Evolutionary conservation across 2,329 filamentous ascomycete genomes (phyloP).

Genomic region (Alternaria triticimaculans): DNA sequence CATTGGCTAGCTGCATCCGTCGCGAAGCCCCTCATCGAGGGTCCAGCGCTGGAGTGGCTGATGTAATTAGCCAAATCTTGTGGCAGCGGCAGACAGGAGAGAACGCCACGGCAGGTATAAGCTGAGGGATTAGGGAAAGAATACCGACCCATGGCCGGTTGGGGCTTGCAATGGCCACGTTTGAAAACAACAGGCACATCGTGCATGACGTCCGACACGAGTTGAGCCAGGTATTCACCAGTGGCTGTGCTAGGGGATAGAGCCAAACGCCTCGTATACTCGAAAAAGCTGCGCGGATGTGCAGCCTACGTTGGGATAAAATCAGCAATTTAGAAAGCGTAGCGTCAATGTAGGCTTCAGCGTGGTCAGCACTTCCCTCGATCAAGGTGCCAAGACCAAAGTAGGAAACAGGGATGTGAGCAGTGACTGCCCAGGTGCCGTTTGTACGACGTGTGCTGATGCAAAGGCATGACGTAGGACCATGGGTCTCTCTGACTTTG

Average conservation of each 20-base stretch:
- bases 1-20: conserved; percentile 14
- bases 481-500: conserved; percentile 19
- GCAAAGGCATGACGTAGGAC: conserved; percentile 28
- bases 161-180: conserved; percentile 1
- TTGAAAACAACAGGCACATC: neutral
- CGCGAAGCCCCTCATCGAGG: conserved; percentile 1
- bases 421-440: conserved; percentile 1
- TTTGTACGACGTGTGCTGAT: conserved; percentile 30
- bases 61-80: conserved; percentile 20
- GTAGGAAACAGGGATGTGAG: conserved; percentile 26
- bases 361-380: neutral
- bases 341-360: neutral
- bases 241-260: conserved; percentile 17
- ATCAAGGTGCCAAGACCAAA: neutral
- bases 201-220: conserved; percentile 20
- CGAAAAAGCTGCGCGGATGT: neutral
- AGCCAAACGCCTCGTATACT: conserved; percentile 8
- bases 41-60: conserved; percentile 15
- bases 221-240: conserved; percentile 10
- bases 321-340: neutral
- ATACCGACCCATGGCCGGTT: conserved; percentile 9
- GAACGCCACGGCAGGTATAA: conserved; percentile 9
- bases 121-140: conserved; percentile 3
- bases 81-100: conserved; percentile 17
- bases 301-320: neutral